Base-by-base conservation (phyloP, 805 yeast species). In the Schwanniomyces yamadae region DNA sequence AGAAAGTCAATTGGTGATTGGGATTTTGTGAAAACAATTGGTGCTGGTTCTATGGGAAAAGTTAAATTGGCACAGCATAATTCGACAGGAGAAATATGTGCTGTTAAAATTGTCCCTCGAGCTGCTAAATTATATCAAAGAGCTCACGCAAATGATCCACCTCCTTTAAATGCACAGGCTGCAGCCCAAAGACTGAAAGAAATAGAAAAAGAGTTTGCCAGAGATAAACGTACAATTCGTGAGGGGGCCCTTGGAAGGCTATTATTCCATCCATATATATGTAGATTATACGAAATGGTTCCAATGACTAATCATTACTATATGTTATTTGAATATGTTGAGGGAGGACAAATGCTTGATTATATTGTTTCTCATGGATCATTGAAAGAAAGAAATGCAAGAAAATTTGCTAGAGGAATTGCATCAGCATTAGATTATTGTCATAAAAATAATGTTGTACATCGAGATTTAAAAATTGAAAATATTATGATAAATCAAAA, bases 1-100 rank as follows among this genome's bases (percentile, higher is more conserved):
- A 78, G 98, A 45, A 84, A 83, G 40, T 75, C 95, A 4, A 83
- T 91, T 36, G 99, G 98, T 10, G 96, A 93, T 46, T 91, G 99
- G 99, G 95, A 87, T 49, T 90, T 91, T 50, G 74, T 86, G 39
- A 88, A 88, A 61, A 89, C 96, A 2, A 85, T 93, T 30, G 99
- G 99, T 28, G 96, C 98, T 2, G 99, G 99, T 3, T 88, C 96
- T 0, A 93, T 93, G 99, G 99, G 99, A 40, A 95, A 91, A 59
- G 99, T 93, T 33, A 93, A 93, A 63, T 70, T 93, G 25, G 98
- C 98, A 1, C 82, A 79, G 51, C 95, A 90, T 64, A 77, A 84
- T 46, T 61, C 78, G 23, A 87, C 96, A 1, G 78, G 76, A 41
- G 90, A 86, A 49, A 73, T 87, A 10, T 91, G 96, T 63, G 95